These are phyloP conservation scores for Tricholoma terreum DNA, from an alignment of 768 basidiomycete species.

Conservation along the genomic window DNA sequence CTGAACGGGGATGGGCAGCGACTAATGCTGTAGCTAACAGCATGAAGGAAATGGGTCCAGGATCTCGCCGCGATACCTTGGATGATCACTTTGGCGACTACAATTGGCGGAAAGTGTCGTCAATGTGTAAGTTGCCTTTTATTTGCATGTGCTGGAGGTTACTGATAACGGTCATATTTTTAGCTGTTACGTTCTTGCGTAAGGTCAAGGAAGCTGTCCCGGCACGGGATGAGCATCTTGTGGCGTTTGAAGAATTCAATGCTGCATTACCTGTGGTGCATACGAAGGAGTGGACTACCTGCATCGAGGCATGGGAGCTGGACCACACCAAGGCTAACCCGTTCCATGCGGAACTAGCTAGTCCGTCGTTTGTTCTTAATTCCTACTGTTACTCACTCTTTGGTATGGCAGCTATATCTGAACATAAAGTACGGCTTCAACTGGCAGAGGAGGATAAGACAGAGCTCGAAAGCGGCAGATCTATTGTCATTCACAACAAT, in stretches of 20 bases:
- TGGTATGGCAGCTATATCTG: slow-evolving; percentile 1
- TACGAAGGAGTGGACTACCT: slow-evolving; percentile 1
- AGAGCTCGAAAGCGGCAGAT: neutral
- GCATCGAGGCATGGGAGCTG: slow-evolving; percentile 7
- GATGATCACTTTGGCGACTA: slow-evolving; percentile 18
- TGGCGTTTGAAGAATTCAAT: slow-evolving; percentile 8
- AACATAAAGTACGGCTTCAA: slow-evolving; percentile 9
- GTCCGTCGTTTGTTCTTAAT: neutral
- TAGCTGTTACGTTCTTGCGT: slow-evolving; percentile 1
- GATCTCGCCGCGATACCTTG: slow-evolving; percentile 19
- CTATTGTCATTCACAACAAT: slow-evolving; percentile 7
- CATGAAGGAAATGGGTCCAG: slow-evolving; percentile 24
- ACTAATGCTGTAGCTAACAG: slow-evolving; percentile 15
- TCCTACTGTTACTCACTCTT: neutral
- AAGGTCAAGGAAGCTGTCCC: slow-evolving; percentile 9
- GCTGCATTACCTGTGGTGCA: neutral
- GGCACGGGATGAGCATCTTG: slow-evolving; percentile 4
- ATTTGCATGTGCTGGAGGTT: neutral
- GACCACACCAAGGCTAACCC: slow-evolving; percentile 11
- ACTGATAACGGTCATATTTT: neutral
- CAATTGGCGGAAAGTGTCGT: slow-evolving; percentile 23
- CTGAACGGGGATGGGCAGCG: slow-evolving; percentile 21
- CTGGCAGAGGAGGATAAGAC: slow-evolving; percentile 17
- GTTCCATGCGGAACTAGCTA: neutral
- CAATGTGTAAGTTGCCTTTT: slow-evolving; percentile 10